These are phyloP conservation scores for Endoconidiophora polonica DNA, from an alignment of 2,329 filamentous ascomycete species.

Conservation along the genomic window DNA sequence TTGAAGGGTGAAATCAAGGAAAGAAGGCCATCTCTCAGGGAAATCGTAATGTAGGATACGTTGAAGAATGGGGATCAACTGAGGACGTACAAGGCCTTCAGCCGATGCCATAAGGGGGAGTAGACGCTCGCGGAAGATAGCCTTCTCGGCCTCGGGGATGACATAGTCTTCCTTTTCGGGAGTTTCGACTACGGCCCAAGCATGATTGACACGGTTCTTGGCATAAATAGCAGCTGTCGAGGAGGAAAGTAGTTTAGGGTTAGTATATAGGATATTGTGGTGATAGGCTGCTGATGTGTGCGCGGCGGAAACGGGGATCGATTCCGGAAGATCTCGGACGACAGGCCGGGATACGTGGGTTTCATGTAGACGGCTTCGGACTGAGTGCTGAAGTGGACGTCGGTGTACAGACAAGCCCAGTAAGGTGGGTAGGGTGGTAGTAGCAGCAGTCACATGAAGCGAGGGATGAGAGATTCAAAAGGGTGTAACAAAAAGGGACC, in stretches of 20 bases:
- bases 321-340: too few species aligned
- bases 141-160: slow-evolving; percentile 81
- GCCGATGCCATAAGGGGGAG: slow-evolving; percentile 76
- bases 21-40: slow-evolving; percentile 82
- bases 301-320: neutral
- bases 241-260: slow-evolving; percentile 10
- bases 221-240: slow-evolving; percentile 78
- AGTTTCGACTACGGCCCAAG: slow-evolving; percentile 69
- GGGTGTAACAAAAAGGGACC: neutral
- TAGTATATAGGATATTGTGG: neutral
- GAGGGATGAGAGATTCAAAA: neutral
- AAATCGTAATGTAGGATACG: slow-evolving; percentile 95
- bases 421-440: neutral
- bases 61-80: slow-evolving; percentile 86
- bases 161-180: slow-evolving; percentile 47
- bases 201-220: slow-evolving; percentile 90
- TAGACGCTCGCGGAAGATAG: slow-evolving; percentile 69
- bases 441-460: neutral
- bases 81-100: slow-evolving; percentile 66
- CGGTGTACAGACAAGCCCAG: neutral
- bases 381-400: neutral
- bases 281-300: neutral
- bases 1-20: slow-evolving; percentile 82
- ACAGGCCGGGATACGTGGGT: too few species aligned
- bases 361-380: neutral